Evolutionary conservation across 345 rosid species (phyloP), one percentile per base, ranked within the genome.

Genomic region (Kernera saxatilis): DNA sequence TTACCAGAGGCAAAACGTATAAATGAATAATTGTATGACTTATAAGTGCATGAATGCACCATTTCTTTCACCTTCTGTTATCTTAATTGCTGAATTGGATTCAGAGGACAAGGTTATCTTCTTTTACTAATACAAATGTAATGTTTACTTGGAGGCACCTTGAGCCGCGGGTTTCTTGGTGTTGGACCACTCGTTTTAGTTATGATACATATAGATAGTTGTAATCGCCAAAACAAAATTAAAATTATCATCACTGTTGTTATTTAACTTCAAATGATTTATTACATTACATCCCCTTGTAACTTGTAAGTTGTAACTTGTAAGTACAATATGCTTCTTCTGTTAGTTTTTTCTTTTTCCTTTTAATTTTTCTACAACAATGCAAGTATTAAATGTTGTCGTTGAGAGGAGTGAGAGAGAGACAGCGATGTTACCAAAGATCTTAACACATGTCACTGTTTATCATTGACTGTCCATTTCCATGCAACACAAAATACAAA

Each of bases 381-480:
- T 56, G 36, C 26, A 29, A 36, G 32, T 65, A 65, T 56, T 73
- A 27, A 56, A 65, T 73, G 53, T 17, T 73, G 67, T 66, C 67
- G 53, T 65, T 22, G 65, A 64, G 49, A 44, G 43, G 46, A 41
- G 46, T 6, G 45, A 53, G 23, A 21, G 21, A 17, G 72, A 73
- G 67, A 73, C 67, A 66, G 45, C 44, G 67, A 66, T 65, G 77
- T 73, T 66, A 66, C 67, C 59, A 66, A 73, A 66, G 52, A 56
- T 61, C 49, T 33, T 55, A 18, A 36, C 77, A 73, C 77, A 55
- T 55, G 59, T 65, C 65, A 13, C 66, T 64, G 41, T 65, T 65
- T n/a, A 25, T 64, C 39, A 64, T 64, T 63, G 55, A 72, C 71
- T 35, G 65, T 46, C 65, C 43, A 27, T 46, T 26, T 33, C 33